These are phyloP conservation scores for Zarea fungicola DNA, from an alignment of 2,329 filamentous ascomycete genomes.

Conservation along the genomic window DNA sequence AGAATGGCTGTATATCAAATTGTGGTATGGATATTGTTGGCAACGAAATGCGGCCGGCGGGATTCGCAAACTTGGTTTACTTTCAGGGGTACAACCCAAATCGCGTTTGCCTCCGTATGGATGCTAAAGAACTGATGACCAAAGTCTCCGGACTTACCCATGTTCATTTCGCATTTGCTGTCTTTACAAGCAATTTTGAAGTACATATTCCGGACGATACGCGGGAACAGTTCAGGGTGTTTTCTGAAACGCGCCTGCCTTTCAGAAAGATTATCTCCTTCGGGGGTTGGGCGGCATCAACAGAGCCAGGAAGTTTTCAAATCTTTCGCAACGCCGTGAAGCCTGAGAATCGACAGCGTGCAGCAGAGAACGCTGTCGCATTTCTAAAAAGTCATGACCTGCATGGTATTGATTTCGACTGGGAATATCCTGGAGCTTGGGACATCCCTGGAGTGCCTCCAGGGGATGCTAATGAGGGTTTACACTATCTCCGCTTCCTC, in stretches of 20 bases:
- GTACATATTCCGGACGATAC: slow-evolving; percentile 19
- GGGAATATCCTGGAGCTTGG: slow-evolving; percentile 13
- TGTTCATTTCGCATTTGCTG: slow-evolving; percentile 22
- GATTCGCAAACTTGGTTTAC: slow-evolving; percentile 19
- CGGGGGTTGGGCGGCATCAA: slow-evolving; percentile 41
- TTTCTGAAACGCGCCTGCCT: too few species aligned
- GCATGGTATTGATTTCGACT: slow-evolving; percentile 11
- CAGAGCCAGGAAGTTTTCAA: slow-evolving; percentile 27
- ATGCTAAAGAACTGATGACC: slow-evolving; percentile 22
- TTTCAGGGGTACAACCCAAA: slow-evolving; percentile 14
- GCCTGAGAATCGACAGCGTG: slow-evolving; percentile 25
- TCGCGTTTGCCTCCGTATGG: slow-evolving; percentile 17
- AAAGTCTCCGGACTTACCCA: slow-evolving; percentile 15
- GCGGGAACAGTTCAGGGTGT: too few species aligned
- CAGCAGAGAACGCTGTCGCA: slow-evolving; percentile 25
- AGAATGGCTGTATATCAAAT: slow-evolving; percentile 14
- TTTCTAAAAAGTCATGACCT: slow-evolving; percentile 2
- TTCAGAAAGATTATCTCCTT: slow-evolving; percentile 32
- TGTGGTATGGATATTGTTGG: slow-evolving; percentile 24
- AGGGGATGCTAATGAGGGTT: slow-evolving; percentile 9
- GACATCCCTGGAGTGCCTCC: slow-evolving; percentile 16
- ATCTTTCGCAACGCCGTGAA: slow-evolving; percentile 32
- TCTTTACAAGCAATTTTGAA: slow-evolving; percentile 19
- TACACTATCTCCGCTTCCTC: slow-evolving; percentile 13
- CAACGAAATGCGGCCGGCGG: not conserved